phyloP scores from a whole-genome alignment of 495 filamentous ascomycete genomes.

The Hypoxylon lenormandii region DNA sequence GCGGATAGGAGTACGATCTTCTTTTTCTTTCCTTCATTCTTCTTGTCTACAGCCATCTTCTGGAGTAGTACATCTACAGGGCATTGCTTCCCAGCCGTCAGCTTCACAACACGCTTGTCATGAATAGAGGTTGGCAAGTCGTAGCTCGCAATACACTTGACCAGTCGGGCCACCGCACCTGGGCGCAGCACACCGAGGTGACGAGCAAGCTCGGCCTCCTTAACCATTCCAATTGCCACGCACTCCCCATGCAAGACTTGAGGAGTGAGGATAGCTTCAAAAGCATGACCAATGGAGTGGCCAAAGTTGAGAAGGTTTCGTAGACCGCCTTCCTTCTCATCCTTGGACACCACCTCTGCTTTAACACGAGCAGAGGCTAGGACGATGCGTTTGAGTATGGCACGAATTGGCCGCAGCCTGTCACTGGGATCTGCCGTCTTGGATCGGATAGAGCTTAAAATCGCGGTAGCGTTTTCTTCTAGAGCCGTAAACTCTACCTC shows the following conservation, averaged over 20 bases:
- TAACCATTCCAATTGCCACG: constrained; percentile 97
- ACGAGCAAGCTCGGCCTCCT: constrained; percentile 92
- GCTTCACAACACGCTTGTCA: constrained; percentile 83
- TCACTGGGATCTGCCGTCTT: constrained; percentile 62
- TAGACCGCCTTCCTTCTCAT: constrained; percentile 93
- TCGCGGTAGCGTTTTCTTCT: constrained; percentile 79
- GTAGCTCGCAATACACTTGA: constrained; percentile 93
- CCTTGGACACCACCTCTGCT: constrained; percentile 89
- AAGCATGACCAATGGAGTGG: constrained; percentile 97
- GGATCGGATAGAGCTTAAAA: constrained; percentile 76
- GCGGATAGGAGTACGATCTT: constrained; percentile 94
- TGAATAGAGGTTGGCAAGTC: constrained; percentile 86
- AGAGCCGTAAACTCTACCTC: constrained; percentile 86
- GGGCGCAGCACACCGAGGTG: constrained; percentile 88
- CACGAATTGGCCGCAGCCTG: constrained; percentile 75
- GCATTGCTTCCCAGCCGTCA: constrained; percentile 88
- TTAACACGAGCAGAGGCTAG: constrained; percentile 90
- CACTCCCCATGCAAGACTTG: constrained; percentile 95
- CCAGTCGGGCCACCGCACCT: constrained; percentile 86
- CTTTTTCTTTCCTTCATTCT: constrained; percentile 95
- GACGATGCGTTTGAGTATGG: constrained; percentile 85
- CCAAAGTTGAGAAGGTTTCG: constrained; percentile 97
- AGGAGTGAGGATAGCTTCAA: constrained; percentile 93
- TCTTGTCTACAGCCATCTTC: constrained; percentile 98
- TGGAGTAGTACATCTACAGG: constrained; percentile 87